Evolutionary conservation across 495 filamentous ascomycete species (phyloP), one percentile per base, ranked within the genome.

Genomic region (Wilcoxina mikolae): DNA sequence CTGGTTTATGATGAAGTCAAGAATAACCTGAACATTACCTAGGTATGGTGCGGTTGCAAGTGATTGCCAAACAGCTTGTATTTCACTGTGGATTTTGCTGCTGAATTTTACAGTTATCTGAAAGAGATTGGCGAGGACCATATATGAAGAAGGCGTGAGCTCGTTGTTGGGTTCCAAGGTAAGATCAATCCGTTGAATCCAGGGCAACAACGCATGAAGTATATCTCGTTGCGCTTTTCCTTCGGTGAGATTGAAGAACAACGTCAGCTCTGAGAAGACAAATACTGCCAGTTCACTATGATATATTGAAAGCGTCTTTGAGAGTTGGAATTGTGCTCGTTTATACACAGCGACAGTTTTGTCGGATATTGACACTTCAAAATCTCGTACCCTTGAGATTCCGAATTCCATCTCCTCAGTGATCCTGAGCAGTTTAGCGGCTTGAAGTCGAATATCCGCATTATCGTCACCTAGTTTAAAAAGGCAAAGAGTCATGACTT

Each of bases 281-380:
- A 85, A 81, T 61, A 95, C 94, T 0, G 93, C 89, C 45, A 93
- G 70, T 56, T 95, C 86, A 0, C 83, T 75, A 65, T 96, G 85
- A 56, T 89, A 82, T 60, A 83, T 84, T 3, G 91, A 82, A n/a
- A 96, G 74, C 43, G 86, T 71, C 58, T 88, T 87, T 0, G 93
- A 96, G 7, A 89, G 89, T 61, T 96, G 91, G 58, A 95, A 96
- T 60, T 96, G 93, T 3, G 91, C 91, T 17, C 89, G 76, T 68
- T 95, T 96, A 68, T 95, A 96, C 1, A 98, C 90, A 0, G 91
- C 91, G 54, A 90, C 94, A 0, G 91, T 98, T 70, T 95, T 94
- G 69, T 98, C 93, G 1, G 91, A 89, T 42, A 98, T 89, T 66
- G 90, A 95, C 60, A 98, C 95, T 61, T 98, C 93, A 47, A 94